Evolutionary conservation across 2,329 filamentous ascomycete species (phyloP).

Genomic region (Calonectria montana): DNA sequence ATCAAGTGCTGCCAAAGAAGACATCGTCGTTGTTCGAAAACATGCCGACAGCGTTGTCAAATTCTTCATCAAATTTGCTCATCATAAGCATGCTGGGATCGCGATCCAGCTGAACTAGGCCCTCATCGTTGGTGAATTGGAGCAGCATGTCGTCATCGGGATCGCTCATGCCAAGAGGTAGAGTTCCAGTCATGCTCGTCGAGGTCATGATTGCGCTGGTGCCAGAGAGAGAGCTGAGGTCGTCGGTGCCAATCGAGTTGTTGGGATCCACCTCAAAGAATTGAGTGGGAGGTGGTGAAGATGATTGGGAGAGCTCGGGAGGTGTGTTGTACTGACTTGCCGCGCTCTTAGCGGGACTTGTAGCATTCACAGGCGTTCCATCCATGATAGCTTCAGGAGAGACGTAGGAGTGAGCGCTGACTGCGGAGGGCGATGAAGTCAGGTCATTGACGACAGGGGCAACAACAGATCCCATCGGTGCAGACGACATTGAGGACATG

Average conservation of each 20-base stretch:
- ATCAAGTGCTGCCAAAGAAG: constrained; percentile 58
- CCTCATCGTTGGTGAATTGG: constrained; percentile 56
- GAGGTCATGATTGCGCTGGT: constrained; percentile 48
- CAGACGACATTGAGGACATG: constrained; percentile 57
- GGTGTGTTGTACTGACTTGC: constrained; percentile 67
- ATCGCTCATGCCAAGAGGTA: constrained; percentile 49
- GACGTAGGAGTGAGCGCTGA: constrained; percentile 55
- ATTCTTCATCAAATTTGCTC: constrained; percentile 66
- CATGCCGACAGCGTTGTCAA: constrained; percentile 61
- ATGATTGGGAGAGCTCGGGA: constrained; percentile 70
- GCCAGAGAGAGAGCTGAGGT: constrained; percentile 44
- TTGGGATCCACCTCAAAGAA: constrained; percentile 61
- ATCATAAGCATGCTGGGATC: constrained; percentile 62
- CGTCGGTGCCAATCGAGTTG: constrained; percentile 46
- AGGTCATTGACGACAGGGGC: constrained; percentile 48
- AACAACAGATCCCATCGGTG: constrained; percentile 52
- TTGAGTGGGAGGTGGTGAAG: constrained; percentile 63
- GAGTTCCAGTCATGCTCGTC: constrained; percentile 47
- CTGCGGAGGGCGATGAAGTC: constrained; percentile 54
- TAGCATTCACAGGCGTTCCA: constrained; percentile 50
- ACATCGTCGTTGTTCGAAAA: constrained; percentile 64
- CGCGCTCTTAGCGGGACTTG: constrained; percentile 63
- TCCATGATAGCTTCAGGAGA: constrained; percentile 60
- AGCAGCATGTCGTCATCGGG: constrained; percentile 59
- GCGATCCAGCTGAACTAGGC: constrained; percentile 56